phyloP scores from a whole-genome alignment of 169 alveolate species.

The Amoebophrya sp. region DNA sequence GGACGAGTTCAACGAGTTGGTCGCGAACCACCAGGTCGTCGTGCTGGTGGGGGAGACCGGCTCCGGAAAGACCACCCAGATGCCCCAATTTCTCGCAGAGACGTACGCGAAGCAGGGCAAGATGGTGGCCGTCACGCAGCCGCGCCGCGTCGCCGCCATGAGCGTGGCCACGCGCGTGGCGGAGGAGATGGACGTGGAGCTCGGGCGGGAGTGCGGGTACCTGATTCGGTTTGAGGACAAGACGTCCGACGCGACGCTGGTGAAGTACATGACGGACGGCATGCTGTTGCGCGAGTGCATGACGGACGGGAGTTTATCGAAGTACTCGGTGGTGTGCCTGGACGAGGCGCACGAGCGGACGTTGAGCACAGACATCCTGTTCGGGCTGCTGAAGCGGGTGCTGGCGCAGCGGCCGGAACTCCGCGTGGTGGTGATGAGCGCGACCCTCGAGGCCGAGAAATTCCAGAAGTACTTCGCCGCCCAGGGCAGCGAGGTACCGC shows the following conservation, averaged over 20 bases:
- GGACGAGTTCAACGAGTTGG: too few relatives aligned
- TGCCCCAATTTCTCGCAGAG: too few relatives aligned
- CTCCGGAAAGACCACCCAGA: conserved; percentile 91
- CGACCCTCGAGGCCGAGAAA: conserved; percentile 91
- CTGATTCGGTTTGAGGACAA: conserved; percentile 95
- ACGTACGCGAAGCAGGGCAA: too few relatives aligned
- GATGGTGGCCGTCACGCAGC: too few relatives aligned
- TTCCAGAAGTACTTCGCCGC: conserved; percentile 81
- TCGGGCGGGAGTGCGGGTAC: conserved; percentile 84
- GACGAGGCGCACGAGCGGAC: conserved; percentile 99
- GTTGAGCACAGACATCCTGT: conserved; percentile 95
- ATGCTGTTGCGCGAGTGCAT: conserved; percentile 92
- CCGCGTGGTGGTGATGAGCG: conserved; percentile 91
- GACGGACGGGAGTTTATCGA: conserved; percentile 84
- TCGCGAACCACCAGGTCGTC: too few relatives aligned
- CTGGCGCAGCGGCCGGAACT: conserved; percentile 64
- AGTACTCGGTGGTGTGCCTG: conserved; percentile 84
- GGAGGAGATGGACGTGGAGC: conserved; percentile 86
- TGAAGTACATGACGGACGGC: conserved; percentile 99
- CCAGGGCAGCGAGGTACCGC: conserved; percentile 37
- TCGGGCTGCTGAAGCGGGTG: conserved; percentile 89
- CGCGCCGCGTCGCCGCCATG: too few relatives aligned
- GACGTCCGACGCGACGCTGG: conserved; percentile 80
- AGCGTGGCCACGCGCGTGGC: too few relatives aligned
- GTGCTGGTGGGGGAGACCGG: conserved; percentile 93